Evolutionary conservation across 2,329 filamentous ascomycete genomes (phyloP).

Genomic region (Arthrinium phaeospermum): DNA sequence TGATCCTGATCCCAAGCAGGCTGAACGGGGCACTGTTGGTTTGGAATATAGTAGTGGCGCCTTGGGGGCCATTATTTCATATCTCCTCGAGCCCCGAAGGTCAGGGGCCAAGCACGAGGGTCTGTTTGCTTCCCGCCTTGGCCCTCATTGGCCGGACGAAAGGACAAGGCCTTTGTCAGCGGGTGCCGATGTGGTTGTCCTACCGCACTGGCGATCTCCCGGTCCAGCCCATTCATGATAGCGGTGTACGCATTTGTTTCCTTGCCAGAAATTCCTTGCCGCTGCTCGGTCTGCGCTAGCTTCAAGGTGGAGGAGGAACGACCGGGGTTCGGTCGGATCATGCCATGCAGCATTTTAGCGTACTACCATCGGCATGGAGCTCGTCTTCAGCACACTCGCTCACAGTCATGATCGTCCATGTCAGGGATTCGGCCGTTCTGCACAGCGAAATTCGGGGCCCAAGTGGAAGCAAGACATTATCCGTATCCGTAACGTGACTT

Average conservation of each 20-base stretch:
- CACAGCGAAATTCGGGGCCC: background rate
- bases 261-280: background rate
- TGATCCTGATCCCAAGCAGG: background rate
- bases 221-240: background rate
- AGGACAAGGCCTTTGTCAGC: background rate
- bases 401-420: slow-evolving; percentile 1
- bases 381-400: slow-evolving; percentile 11
- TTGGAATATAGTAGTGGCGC: slow-evolving; percentile 1
- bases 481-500: background rate
- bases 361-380: background rate
- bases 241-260: background rate
- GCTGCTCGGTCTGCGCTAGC: slow-evolving; percentile 13
- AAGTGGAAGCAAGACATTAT: background rate
- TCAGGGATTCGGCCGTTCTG: background rate
- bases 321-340: slow-evolving; percentile 6
- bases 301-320: background rate
- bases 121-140: slow-evolving; percentile 1
- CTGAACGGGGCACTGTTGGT: background rate
- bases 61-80: slow-evolving; percentile 12
- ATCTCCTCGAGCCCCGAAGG: background rate
- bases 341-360: slow-evolving; percentile 2
- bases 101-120: background rate
- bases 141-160: background rate
- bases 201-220: slow-evolving; percentile 5
- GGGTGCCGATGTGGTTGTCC: background rate